phyloP scores from a whole-genome alignment of 768 basidiomycete genomes.

The Mycena olivaceomarginata region DNA sequence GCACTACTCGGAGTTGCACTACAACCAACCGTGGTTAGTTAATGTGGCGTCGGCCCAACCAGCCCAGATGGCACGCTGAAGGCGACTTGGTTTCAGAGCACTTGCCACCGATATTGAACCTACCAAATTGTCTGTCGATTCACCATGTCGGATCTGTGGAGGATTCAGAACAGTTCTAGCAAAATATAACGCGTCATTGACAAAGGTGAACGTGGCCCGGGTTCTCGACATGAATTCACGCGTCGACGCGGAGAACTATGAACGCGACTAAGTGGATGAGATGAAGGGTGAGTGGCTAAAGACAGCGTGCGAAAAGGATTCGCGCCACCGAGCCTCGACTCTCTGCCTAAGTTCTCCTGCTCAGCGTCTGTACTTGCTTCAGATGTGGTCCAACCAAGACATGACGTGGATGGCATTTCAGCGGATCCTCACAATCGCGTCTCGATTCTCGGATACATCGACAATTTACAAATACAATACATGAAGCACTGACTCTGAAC shows the following conservation, averaged over 20 bases:
- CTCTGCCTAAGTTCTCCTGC: too few relatives aligned
- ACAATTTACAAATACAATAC: too few relatives aligned
- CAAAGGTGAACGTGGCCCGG: conserved; percentile 65
- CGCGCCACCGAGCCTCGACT: too few relatives aligned
- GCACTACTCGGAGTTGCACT: not conserved
- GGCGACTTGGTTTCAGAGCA: conserved; percentile 12
- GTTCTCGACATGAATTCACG: conserved; percentile 7
- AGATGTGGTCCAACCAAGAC: too few relatives aligned
- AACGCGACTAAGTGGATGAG: too few relatives aligned
- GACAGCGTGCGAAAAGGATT: too few relatives aligned
- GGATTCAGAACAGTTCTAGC: not conserved
- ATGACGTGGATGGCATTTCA: too few relatives aligned
- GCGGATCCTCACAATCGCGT: too few relatives aligned
- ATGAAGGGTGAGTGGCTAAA: too few relatives aligned
- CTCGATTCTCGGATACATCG: too few relatives aligned
- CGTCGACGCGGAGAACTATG: not conserved
- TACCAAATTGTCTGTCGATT: conserved; percentile 86
- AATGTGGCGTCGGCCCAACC: conserved; percentile 86
- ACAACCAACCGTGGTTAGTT: conserved; percentile 80
- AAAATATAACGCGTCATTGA: conserved; percentile 46
- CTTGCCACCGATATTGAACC: conserved; percentile 42
- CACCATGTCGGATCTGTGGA: conserved; percentile 82
- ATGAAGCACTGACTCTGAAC: too few relatives aligned
- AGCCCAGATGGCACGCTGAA: conserved; percentile 74
- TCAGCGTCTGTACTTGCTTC: too few relatives aligned